Evolutionary conservation across 192 early-diverging fungal species (phyloP).

Genomic region (Powellomyces hirtus): DNA sequence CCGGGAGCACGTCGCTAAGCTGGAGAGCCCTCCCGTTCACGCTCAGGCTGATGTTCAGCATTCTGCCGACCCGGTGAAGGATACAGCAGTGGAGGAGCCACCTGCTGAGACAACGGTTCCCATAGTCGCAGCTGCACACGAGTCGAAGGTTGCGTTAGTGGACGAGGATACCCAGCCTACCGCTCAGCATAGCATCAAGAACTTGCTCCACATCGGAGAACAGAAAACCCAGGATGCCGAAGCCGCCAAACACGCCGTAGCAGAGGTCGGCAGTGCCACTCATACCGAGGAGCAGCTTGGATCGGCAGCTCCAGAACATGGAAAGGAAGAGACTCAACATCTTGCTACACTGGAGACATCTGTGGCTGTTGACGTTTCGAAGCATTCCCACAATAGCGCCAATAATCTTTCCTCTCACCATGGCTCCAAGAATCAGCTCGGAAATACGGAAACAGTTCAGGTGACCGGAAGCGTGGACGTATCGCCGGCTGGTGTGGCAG

Average conservation of each 20-base stretch:
- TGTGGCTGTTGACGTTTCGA: slow-evolving; percentile 1
- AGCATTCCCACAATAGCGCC: too few species aligned
- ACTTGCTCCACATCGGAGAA: neutral
- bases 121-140: neutral
- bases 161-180: neutral
- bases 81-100: too few species aligned
- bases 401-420: too few species aligned
- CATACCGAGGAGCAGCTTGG: neutral
- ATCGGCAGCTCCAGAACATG: neutral
- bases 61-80: too few species aligned
- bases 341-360: neutral
- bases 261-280: neutral
- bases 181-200: neutral
- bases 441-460: neutral
- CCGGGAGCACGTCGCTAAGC: neutral
- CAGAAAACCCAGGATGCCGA: too few species aligned
- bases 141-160: neutral
- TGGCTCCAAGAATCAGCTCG: neutral
- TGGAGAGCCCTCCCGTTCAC: neutral
- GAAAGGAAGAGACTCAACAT: too few species aligned
- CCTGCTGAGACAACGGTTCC: too few species aligned
- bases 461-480: slow-evolving; percentile 10
- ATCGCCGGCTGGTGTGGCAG: slow-evolving; percentile 1
- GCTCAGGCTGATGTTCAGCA: neutral
- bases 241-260: neutral